Evolutionary conservation across 2,329 filamentous ascomycete genomes (phyloP), one percentile per base, ranked within the genome.

Genomic region (Phialophora expanda): DNA sequence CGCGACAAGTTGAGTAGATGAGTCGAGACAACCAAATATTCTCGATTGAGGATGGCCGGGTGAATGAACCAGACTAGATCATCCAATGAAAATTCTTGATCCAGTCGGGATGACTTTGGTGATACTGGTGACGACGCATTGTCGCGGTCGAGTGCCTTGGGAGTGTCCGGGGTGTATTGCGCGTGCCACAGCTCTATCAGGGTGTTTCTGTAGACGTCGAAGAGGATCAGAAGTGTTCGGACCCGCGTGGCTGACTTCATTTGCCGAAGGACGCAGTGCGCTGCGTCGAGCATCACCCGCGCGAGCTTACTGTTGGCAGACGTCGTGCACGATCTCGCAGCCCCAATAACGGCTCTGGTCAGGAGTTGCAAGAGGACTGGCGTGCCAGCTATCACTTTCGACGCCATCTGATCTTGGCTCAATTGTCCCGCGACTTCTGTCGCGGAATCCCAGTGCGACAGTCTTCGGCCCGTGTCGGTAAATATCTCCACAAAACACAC

Each of bases 401-500:
- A 58, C 6, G 38, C 22, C 22, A 30, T 58, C 24, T 28, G 56
- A 46, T 41, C 38, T 58, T 8, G 56, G 44, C 12, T 26, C 22
- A 44, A 2, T 20, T 58, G 56, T 26, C 22, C 53, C 7, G 24
- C 28, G 17, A 4, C 28, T 22, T 28, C 12, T 34, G 53, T 14
- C 17, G 53, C 3, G 12, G 53, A 1, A n/a, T 55, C 28, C 24
- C 24, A 32, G 28, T 28, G 53, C 24, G 28, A 28, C 34, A 55
- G 53, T 32, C 53, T 55, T 17, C 26, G 53, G 28, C 53, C 53
- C n/a, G 34, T 46, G 38, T 44, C 22, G 6, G 11, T n/a, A 20
- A 58, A 58, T 24, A 58, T 58, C 56, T 58, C n/a, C 22, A 58
- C 22, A 14, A 58, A 58, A 24, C 56, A 58, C 22, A 26, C 26